These are phyloP conservation scores for Ceriops tagal DNA, from an alignment of 345 rosid genomes.

Conservation along the genomic window DNA sequence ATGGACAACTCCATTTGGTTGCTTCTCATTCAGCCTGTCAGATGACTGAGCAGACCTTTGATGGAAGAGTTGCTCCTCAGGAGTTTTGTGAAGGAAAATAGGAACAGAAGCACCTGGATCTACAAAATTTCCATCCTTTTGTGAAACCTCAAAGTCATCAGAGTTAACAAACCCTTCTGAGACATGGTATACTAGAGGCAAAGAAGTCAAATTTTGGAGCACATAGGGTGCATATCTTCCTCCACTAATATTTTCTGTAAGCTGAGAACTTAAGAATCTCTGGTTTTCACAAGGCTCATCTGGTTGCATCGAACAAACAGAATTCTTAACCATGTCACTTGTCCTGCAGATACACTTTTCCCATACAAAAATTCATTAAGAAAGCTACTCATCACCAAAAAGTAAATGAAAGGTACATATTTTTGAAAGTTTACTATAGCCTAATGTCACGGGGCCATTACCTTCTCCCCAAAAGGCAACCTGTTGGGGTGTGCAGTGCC, in stretches of 20 bases:
- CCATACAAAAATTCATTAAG: background rate
- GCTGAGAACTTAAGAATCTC: constrained; percentile 29
- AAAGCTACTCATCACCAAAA: background rate
- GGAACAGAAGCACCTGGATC: constrained; percentile 75
- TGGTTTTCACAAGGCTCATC: constrained; percentile 39
- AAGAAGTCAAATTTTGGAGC: constrained; percentile 83
- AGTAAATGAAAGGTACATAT: background rate
- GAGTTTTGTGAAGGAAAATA: constrained; percentile 58
- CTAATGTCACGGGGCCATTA: too few species aligned
- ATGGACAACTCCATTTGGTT: constrained; percentile 58
- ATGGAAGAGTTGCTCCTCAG: constrained; percentile 49
- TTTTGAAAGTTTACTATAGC: background rate
- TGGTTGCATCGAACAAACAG: constrained; percentile 44
- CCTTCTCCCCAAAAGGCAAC: too few species aligned
- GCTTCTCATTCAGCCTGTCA: constrained; percentile 59
- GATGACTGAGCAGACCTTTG: constrained; percentile 50
- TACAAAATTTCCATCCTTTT: constrained; percentile 47
- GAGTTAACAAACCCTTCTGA: constrained; percentile 45
- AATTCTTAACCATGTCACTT: constrained; percentile 63
- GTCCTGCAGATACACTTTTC: constrained; percentile 71
- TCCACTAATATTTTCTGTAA: constrained; percentile 37
- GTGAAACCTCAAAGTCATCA: constrained; percentile 40
- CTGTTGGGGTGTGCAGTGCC: too few species aligned
- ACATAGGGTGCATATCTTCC: constrained; percentile 84
- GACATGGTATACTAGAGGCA: constrained; percentile 65